These are phyloP conservation scores for Aspergillus ustus DNA, from an alignment of 2,329 filamentous ascomycete species.

Conservation along the genomic window DNA sequence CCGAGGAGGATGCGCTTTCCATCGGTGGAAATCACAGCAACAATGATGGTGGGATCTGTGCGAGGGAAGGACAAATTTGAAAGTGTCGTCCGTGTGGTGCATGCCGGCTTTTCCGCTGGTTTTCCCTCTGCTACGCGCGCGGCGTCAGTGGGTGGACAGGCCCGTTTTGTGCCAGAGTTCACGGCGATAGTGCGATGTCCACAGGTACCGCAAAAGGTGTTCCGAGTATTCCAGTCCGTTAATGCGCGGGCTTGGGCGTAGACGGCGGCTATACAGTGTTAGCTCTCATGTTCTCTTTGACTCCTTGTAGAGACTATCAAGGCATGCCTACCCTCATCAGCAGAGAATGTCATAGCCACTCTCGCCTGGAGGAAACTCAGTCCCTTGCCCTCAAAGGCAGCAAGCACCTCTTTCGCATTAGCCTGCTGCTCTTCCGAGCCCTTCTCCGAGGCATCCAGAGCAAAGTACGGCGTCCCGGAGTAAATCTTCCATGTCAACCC, in stretches of 20 bases:
- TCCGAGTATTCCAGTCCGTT: constrained; percentile 91
- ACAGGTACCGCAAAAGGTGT: constrained; percentile 89
- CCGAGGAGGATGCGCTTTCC: constrained; percentile 80
- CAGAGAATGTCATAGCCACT: constrained; percentile 63
- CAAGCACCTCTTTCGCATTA: constrained; percentile 62
- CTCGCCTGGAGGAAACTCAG: constrained; percentile 70
- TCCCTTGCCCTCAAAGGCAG: constrained; percentile 64
- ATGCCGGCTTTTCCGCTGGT: constrained; percentile 62
- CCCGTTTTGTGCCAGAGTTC: constrained; percentile 51
- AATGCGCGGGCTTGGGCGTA: constrained; percentile 88
- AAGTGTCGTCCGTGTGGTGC: constrained; percentile 79
- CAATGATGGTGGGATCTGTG: constrained; percentile 94
- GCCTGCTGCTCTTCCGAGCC: constrained; percentile 63
- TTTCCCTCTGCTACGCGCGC: constrained; percentile 36
- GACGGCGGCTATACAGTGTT: constrained; percentile 69
- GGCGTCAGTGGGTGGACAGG: constrained; percentile 50
- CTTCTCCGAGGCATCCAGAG: constrained; percentile 81
- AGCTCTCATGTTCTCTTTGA: background rate
- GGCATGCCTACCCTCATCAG: constrained; percentile 60
- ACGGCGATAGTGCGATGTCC: constrained; percentile 73
- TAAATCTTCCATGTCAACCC: constrained; percentile 61
- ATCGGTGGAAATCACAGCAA: constrained; percentile 83
- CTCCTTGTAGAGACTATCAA: background rate
- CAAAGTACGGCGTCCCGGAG: constrained; percentile 82
- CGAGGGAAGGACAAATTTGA: constrained; percentile 92